Base-by-base conservation (phyloP, 2,329 filamentous ascomycete species). In the Raffaelea arxii region DNA sequence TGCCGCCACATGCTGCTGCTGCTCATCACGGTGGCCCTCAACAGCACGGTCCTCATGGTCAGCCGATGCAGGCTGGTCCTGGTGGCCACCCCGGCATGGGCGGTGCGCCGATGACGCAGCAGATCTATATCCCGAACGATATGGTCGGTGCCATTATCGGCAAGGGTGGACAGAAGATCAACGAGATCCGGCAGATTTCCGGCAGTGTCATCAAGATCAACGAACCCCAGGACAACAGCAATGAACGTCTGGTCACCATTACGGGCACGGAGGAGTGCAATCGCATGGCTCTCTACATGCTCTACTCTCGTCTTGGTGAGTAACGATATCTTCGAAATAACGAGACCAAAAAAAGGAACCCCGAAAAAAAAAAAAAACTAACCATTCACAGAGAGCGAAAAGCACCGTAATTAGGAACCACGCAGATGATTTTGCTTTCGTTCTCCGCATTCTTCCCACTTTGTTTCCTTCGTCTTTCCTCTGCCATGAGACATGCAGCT, bases 171-270 rank as follows among this genome's bases (percentile, higher is more conserved):
- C 86, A 89, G 47, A 98, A 98, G 78, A 98, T 98, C 75, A 98
- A 98, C 62, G 92, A 98, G 68, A 98, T 98, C 55, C 82, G 92
- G 56, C 89, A 96, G 65, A 81, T 98, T 58, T 94, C 86, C 64
- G 92, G 91, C 56, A 97, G 91, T 68, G 90, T 98, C 41, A 97
- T 98, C 66, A 98, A 98, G 74, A 98, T 98, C 74, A 97, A 98
- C 63, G 92, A 98, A 65, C 92, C 92, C 2, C 92, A 96, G 65
- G 92, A 97, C 66, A 97, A 94, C 69, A 97, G 88, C 75, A 98
- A 97, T 61, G 92, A 98, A 72, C 84, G 92, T 52, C 73, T 98
- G 49, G 92, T 98, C 48, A 98, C 92, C 16, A 94, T 98, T 56
- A 96, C 92, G 2, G 92, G 92, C 54, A 97, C 92, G 6, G 89